These are phyloP conservation scores for Handroanthus guayacan DNA, from an alignment of 257 asterid species.

Conservation along the genomic window DNA sequence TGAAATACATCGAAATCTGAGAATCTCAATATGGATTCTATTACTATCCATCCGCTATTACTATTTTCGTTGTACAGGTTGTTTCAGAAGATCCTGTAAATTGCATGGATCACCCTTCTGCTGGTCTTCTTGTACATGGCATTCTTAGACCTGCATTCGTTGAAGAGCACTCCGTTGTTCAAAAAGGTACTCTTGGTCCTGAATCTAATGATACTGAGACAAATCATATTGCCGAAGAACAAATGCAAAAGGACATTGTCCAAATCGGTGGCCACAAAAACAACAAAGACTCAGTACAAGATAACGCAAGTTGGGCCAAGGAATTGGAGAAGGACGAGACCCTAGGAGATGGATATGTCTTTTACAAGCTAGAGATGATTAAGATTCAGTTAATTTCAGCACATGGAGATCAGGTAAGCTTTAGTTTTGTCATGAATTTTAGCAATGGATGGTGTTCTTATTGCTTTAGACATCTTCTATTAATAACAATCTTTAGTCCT, in stretches of 20 bases:
- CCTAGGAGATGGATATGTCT: constrained; percentile 78
- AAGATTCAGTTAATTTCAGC: constrained; percentile 81
- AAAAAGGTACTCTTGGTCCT: constrained; percentile 66
- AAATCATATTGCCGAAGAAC: constrained; percentile 47
- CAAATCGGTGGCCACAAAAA: constrained; percentile 68
- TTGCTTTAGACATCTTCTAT: constrained; percentile 14
- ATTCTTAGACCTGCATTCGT: constrained; percentile 87
- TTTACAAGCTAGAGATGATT: constrained; percentile 91
- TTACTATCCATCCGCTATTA: constrained; percentile 21
- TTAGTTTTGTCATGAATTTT: constrained; percentile 17
- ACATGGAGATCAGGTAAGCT: constrained; percentile 69
- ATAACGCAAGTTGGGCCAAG: constrained; percentile 60
- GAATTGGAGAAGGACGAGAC: constrained; percentile 80
- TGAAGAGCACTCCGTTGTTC: constrained; percentile 84
- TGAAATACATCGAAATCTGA: constrained; percentile 17
- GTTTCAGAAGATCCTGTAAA: constrained; percentile 86
- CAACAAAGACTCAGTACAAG: constrained; percentile 57
- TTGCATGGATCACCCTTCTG: constrained; percentile 92
- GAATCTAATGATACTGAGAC: constrained; percentile 46
- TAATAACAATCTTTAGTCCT: background rate
- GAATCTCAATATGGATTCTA: constrained; percentile 13
- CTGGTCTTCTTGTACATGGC: constrained; percentile 93
- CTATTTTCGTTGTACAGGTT: constrained; percentile 53
- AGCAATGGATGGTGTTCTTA: constrained; percentile 14
- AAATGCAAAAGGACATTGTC: constrained; percentile 41